phyloP scores from a whole-genome alignment of 1,284 basidiomycete species.

The Inonotus obliquus region DNA sequence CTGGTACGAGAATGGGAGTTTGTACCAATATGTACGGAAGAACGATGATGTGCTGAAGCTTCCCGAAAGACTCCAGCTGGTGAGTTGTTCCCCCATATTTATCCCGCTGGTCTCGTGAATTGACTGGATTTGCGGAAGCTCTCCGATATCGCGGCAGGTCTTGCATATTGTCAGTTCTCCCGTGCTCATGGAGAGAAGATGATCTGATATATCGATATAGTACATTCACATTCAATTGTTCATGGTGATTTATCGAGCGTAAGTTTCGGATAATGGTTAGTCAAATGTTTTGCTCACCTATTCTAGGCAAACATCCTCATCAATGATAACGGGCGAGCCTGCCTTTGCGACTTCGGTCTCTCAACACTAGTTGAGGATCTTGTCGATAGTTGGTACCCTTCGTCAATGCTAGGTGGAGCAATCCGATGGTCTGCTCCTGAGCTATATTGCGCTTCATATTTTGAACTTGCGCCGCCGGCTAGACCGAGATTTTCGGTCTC shows the following conservation, averaged over 20 bases:
- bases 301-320: conserved; percentile 31
- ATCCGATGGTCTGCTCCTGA: conserved; percentile 31
- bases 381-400: conserved; percentile 27
- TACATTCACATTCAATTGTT: conserved; percentile 14
- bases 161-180: conserved; percentile 8
- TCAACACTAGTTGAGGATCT: conserved; percentile 32
- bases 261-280: neutral
- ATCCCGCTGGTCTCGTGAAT: neutral
- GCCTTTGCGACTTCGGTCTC: conserved; percentile 34
- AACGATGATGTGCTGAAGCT: conserved; percentile 15
- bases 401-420: conserved; percentile 30
- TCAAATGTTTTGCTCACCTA: neutral
- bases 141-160: conserved; percentile 12
- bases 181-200: too few relatives aligned
- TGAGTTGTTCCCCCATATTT: conserved; percentile 9
- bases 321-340: conserved; percentile 23
- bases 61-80: conserved; percentile 21
- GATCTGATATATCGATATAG: neutral
- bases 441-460: conserved; percentile 21
- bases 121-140: neutral
- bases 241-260: conserved; percentile 18
- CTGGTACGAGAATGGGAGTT: conserved; percentile 26
- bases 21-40: conserved; percentile 22
- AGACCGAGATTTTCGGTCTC: conserved; percentile 18
- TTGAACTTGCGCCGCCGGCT: conserved; percentile 22